phyloP scores from a whole-genome alignment of 371 early-diverging fungal genomes.

The Blakeslea trispora region DNA sequence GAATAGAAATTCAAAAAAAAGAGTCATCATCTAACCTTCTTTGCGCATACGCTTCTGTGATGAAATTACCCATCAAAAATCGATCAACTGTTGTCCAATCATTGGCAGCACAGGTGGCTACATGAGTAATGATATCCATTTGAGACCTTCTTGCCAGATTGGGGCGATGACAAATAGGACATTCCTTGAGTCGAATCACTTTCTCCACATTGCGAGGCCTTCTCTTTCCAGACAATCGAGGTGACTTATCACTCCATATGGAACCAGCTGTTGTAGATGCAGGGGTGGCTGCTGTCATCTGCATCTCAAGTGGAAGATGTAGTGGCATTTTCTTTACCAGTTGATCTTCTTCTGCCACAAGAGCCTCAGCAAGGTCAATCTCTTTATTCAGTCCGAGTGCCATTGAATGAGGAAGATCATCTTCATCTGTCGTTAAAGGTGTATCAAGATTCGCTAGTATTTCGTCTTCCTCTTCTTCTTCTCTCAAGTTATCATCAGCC shows the following conservation, averaged over 20 bases:
- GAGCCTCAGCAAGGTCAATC: slow-evolving; percentile 12
- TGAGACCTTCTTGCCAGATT: slow-evolving; percentile 57
- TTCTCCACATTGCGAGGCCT: slow-evolving; percentile 47
- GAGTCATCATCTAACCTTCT: slow-evolving; percentile 34
- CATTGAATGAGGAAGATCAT: neutral
- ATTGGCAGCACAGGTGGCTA: slow-evolving; percentile 68
- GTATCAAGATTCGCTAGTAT: neutral
- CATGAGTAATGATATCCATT: slow-evolving; percentile 77
- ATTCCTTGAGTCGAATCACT: slow-evolving; percentile 61
- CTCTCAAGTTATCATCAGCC: neutral
- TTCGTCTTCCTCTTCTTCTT: slow-evolving; percentile 2
- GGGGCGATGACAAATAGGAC: slow-evolving; percentile 75
- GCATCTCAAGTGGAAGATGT: neutral
- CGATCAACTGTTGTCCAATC: slow-evolving; percentile 64
- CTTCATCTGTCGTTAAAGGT: slow-evolving; percentile 8
- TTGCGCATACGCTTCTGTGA: slow-evolving; percentile 75
- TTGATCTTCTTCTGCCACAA: slow-evolving; percentile 16
- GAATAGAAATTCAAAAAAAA: too few species aligned
- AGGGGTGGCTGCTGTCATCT: neutral
- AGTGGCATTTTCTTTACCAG: slow-evolving; percentile 2
- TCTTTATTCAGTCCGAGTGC: neutral
- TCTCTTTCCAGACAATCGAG: neutral
- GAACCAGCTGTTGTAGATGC: neutral
- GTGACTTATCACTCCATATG: neutral
- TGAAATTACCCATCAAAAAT: slow-evolving; percentile 74